Evolutionary conservation across 768 basidiomycete genomes (phyloP), one percentile per base, ranked within the genome.

Genomic region (Xanthoconium stramineum): DNA sequence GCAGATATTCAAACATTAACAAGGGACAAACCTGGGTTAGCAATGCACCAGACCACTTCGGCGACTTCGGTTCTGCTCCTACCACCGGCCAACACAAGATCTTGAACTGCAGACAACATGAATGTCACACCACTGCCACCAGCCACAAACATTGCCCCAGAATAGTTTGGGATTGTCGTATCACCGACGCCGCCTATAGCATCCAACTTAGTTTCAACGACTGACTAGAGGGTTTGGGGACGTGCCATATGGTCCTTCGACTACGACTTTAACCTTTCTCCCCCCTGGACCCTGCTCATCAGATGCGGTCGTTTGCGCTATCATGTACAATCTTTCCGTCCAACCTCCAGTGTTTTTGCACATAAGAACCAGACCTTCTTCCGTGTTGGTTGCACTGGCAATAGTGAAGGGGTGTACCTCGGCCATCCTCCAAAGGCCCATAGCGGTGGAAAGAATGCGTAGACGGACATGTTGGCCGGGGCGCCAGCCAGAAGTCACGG

Each of bases 391-490:
- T 6, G 82, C 83, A 54, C 82, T 86, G 5, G 89, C 85, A 58
- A 94, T 89, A 3, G 91, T 90, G 71, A 93, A 93, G 0, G 90
- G 91, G 61, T 94, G 92, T 1, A 75, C 70, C 65, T 91, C 85
- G 9, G 79, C 70, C 77, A 83, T 83, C 14, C 80, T 80, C 37
- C 73, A 68, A 68, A 75, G 67, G 6, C 86, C 85, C 75, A 87
- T 76, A 8, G 75, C 75, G 5, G 74, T 65, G 1, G 82, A 80
- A 15, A 88, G 71, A 1, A 89, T 71, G 13, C 88, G 80, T 3
- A 95, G 55, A n/a, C 90, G 82, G 24, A 93, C 81, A 64, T 94
- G 91, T 65, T 94, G 92, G 1, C 92, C 90, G 0, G 89, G 81
- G n/a, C 87, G 80, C 91, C 91, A 94, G 39, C 91, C 92, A 4